Evolutionary conservation across 768 basidiomycete genomes (phyloP).

Genomic region (Russula ochroleuca): DNA sequence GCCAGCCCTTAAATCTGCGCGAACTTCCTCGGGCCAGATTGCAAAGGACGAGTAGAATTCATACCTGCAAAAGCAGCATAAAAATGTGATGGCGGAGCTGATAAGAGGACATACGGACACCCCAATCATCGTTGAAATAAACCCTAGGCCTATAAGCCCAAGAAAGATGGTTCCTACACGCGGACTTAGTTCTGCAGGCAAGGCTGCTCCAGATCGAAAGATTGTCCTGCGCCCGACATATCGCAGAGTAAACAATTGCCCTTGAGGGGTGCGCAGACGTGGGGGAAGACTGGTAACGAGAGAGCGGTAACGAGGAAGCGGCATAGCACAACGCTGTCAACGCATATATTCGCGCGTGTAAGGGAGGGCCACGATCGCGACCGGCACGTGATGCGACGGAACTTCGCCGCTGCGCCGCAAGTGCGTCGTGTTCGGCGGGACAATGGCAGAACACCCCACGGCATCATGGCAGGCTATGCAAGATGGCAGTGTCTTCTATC

Average conservation of each 20-base stretch:
- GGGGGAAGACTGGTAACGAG: not conserved
- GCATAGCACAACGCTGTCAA: not conserved
- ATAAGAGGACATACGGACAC: constrained; percentile 21
- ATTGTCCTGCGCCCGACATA: constrained; percentile 7
- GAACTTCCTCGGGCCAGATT: constrained; percentile 62
- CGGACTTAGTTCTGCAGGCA: constrained; percentile 8
- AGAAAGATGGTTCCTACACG: constrained; percentile 19
- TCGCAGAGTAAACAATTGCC: not conserved
- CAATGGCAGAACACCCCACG: constrained; percentile 66
- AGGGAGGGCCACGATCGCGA: not conserved
- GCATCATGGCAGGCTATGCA: constrained; percentile 89
- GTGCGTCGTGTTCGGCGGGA: not conserved
- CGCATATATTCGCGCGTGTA: no score
- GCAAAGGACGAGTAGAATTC: constrained; percentile 55
- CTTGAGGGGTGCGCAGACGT: not conserved
- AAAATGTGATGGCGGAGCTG: constrained; percentile 23
- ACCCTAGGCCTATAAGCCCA: constrained; percentile 19
- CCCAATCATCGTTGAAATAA: constrained; percentile 22
- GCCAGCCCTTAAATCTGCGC: constrained; percentile 60
- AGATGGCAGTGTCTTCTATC: constrained; percentile 82
- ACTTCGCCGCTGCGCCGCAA: no score
- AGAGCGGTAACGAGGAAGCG: not conserved
- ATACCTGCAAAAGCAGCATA: constrained; percentile 40
- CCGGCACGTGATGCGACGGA: not conserved
- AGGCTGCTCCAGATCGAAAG: not conserved